Conservation (phyloP, 352 stramenopile genomes). For the Peronosclerospora sorghi region DNA sequence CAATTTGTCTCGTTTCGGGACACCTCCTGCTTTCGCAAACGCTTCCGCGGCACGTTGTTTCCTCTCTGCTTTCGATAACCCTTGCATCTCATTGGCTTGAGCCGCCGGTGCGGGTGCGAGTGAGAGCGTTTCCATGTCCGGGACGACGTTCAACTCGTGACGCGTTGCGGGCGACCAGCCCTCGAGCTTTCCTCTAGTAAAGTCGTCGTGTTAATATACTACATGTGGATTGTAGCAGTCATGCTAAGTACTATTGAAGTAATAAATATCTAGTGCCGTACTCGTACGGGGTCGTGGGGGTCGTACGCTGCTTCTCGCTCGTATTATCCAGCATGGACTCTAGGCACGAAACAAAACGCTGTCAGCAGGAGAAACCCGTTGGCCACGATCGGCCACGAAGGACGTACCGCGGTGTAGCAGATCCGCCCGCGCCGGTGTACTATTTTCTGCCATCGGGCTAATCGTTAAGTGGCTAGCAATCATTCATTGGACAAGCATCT, state of each 20-base stretch:
- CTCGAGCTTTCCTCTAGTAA: slow-evolving; percentile 35
- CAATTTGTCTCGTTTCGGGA: slow-evolving; percentile 71
- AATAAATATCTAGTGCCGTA: slow-evolving; percentile 1
- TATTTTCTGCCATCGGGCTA: slow-evolving; percentile 24
- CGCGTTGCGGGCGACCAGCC: slow-evolving; percentile 49
- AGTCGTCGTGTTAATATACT: slow-evolving; percentile 3
- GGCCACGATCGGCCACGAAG: not conserved
- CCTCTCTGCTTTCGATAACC: slow-evolving; percentile 49
- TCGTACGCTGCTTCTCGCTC: slow-evolving; percentile 21
- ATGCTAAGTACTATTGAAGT: not conserved
- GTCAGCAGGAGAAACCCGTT: too few species aligned
- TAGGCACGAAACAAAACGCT: not conserved
- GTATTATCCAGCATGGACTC: slow-evolving; percentile 26
- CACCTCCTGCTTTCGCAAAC: slow-evolving; percentile 37
- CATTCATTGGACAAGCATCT: too few species aligned
- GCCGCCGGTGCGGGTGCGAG: slow-evolving; percentile 17
- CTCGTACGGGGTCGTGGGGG: slow-evolving; percentile 24
- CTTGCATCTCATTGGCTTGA: slow-evolving; percentile 16
- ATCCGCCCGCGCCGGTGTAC: slow-evolving; percentile 23
- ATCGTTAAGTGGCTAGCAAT: too few species aligned
- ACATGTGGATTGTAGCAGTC: not conserved
- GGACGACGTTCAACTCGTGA: slow-evolving; percentile 1
- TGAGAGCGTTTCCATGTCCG: slow-evolving; percentile 45
- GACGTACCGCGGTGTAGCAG: slow-evolving; percentile 38
- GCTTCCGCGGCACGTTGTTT: slow-evolving; percentile 62